These are phyloP conservation scores for Fusarium sp. DNA, from an alignment of 2,329 filamentous ascomycete species.

Conservation along the genomic window DNA sequence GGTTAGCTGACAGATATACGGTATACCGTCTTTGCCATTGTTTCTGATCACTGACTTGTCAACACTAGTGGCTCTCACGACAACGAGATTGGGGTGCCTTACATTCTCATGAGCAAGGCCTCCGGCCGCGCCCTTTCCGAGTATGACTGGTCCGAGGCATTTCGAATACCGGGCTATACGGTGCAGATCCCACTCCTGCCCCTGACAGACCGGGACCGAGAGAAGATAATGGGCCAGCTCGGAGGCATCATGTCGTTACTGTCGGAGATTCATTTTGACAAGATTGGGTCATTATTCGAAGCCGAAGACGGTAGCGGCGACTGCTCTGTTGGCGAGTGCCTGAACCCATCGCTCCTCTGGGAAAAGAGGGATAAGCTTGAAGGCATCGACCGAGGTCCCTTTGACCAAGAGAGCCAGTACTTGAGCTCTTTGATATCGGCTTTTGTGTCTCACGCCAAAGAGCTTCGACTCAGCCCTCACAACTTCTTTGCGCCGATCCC, in stretches of 20 bases:
- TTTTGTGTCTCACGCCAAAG: conserved; percentile 39
- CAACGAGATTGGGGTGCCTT: conserved; percentile 44
- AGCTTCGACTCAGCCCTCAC: conserved; percentile 48
- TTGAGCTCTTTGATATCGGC: conserved; percentile 44
- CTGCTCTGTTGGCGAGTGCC: conserved; percentile 42
- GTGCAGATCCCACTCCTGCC: conserved; percentile 25
- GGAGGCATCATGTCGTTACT: conserved; percentile 35
- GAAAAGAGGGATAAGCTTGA: conserved; percentile 44
- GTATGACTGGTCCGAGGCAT: conserved; percentile 40
- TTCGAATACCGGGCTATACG: conserved; percentile 27
- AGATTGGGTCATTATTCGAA: conserved; percentile 45
- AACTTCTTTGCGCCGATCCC: conserved; percentile 51
- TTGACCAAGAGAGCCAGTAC: conserved; percentile 43
- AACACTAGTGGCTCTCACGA: conserved; percentile 26
- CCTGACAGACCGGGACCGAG: conserved; percentile 28
- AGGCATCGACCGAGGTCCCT: conserved; percentile 47
- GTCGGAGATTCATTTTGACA: conserved; percentile 34
- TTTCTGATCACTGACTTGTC: conserved; percentile 5
- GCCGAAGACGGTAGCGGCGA: conserved; percentile 30
- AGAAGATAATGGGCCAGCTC: conserved; percentile 43
- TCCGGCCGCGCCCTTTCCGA: conserved; percentile 33
- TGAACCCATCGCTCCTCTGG: conserved; percentile 42
- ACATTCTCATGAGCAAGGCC: conserved; percentile 47
- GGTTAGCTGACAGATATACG: conserved; percentile 20
- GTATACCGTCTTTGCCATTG: background rate